Percentiles rank a stretch among this genome's conserved stretches.
phyloP scores from a whole-genome alignment of 805 yeast genomes.

The Torulaspora gathmanii region DNA sequence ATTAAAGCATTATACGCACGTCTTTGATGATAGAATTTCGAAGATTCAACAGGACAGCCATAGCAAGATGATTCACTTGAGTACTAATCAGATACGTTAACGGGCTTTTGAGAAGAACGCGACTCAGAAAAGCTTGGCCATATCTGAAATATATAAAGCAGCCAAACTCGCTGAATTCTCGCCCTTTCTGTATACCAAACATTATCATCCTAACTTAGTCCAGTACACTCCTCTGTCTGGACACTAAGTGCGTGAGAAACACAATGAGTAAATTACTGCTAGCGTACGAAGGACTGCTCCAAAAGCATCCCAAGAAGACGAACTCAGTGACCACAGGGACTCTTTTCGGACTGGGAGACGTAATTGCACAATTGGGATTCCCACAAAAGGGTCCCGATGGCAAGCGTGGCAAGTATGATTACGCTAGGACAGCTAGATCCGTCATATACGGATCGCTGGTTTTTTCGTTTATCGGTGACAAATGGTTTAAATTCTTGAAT shows the following conservation, averaged over 20 bases:
- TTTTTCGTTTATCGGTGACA: constrained; percentile 71
- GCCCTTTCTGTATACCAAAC: too few relatives aligned
- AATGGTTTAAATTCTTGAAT: constrained; percentile 57
- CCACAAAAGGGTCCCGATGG: constrained; percentile 24
- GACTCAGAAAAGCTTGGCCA: too few relatives aligned
- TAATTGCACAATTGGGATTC: constrained; percentile 58
- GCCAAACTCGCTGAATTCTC: too few relatives aligned
- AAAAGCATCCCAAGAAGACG: constrained; percentile 47
- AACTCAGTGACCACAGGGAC: constrained; percentile 54
- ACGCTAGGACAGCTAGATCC: constrained; percentile 56
- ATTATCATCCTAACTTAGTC: neutral
- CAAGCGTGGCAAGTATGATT: constrained; percentile 40
- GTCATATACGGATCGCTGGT: constrained; percentile 64
- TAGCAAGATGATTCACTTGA: neutral
- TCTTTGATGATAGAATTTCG: neutral
- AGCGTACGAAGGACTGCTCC: constrained; percentile 28
- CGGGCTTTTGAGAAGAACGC: too few relatives aligned
- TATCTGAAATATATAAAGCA: too few relatives aligned
- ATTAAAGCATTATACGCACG: neutral
- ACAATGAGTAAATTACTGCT: constrained; percentile 18
- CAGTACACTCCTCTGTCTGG: neutral
- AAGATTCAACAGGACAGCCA: neutral
- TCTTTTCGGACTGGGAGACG: constrained; percentile 72
- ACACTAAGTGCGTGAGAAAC: neutral
- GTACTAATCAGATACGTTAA: neutral